Evolutionary conservation across 176 grass and related monocot species (phyloP).

Genomic region (Dactylis glomerata): DNA sequence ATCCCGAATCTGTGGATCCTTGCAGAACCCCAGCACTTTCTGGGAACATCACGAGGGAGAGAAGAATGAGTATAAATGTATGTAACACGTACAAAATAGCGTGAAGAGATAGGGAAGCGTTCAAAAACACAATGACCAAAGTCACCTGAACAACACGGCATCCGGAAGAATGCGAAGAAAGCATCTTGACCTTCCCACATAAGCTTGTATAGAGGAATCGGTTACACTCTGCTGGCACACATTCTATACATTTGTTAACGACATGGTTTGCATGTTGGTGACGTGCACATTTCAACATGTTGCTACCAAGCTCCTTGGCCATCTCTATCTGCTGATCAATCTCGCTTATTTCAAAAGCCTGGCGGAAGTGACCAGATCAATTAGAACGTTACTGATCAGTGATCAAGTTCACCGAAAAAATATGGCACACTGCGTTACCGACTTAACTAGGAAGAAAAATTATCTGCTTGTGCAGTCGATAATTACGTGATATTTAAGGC

Average conservation of each 20-base stretch:
- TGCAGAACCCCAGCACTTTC: constrained; percentile 44
- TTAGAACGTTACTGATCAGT: not conserved
- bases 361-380: not conserved
- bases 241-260: constrained; percentile 55
- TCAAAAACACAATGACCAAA: not conserved
- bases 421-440: not conserved
- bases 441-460: not conserved
- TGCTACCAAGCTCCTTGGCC: constrained; percentile 42
- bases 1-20: constrained; percentile 25
- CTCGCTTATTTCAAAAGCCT: constrained; percentile 57
- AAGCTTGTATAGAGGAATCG: constrained; percentile 40
- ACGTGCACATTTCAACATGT: constrained; percentile 36
- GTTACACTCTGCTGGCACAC: constrained; percentile 40
- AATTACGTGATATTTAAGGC: not conserved
- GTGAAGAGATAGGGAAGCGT: not conserved
- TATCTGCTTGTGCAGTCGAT: not conserved
- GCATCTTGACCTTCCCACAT: not conserved
- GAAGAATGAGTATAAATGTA: not conserved
- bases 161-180: constrained; percentile 36
- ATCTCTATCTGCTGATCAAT: constrained; percentile 37
- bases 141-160: constrained; percentile 55
- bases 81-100: not conserved
- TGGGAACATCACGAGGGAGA: not conserved
- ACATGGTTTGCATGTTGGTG: constrained; percentile 52
- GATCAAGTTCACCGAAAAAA: not conserved